Evolutionary conservation across 2,329 filamentous ascomycete species (phyloP), one percentile per base, ranked within the genome.

Genomic region (Orbilia javanica): DNA sequence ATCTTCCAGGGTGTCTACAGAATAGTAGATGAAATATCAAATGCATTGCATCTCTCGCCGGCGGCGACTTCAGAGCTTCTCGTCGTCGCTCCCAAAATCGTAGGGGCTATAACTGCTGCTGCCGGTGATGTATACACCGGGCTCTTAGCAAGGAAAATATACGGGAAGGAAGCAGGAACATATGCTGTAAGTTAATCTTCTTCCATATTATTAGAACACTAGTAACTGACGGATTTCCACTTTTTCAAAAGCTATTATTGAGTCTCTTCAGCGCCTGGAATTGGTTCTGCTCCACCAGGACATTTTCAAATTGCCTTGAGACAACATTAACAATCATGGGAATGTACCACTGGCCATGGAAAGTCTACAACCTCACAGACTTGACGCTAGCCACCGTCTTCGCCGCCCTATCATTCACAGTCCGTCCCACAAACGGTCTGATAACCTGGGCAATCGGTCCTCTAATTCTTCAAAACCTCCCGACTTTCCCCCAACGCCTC

Each of bases 271-370:
- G 90, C 84, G 93, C 96, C 5, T 99, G 96, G 94, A 93, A 97
- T 84, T 98, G 93, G 93, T 98, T 96, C 84, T 96, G 92, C 85
- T 96, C 94, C 0, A 95, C 94, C 0, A 89, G 96, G 55, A 97
- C 96, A 0, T 91, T 99, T 82, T 97, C 95, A 68, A 99, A 99
- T 85, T 96, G 91, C 65, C 86, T 98, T 3, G 96, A 99, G 86
- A 93, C 92, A n/a, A 92, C 92, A 0, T 85, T 99, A 81, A 97
- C 95, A 3, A 87, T 92, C 75, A 87, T 90, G 81, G 95, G 94
- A 1, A 86, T 98, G 53, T 90, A 90, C 83, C 89, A 90, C 81
- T 98, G 93, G 92, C 95, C 96, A 11, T 98, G 96, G 94, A 86
- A 89, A 72, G 87, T 93, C 44, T 64, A 69, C 44, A 63, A 31